Evolutionary conservation across 2,329 filamentous ascomycete species (phyloP), one percentile per base, ranked within the genome.

Genomic region (Fusarium torreyae): DNA sequence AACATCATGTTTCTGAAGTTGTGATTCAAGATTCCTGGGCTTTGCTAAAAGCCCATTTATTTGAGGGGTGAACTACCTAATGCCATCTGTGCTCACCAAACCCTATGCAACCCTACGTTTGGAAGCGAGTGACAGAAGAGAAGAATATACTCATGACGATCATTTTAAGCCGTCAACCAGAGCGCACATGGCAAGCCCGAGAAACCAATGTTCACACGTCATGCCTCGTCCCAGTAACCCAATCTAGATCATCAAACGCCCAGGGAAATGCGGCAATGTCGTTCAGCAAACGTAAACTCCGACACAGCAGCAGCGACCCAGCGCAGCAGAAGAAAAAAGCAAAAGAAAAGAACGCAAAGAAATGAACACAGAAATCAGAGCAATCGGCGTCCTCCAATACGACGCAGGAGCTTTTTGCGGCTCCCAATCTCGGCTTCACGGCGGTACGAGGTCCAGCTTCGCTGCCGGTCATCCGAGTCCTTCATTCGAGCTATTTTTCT

Each of bases 401-500:
- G 81, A 22, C 80, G 80, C 24, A 80, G 74, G 48, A 83, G 75
- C 70, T 79, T 82, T 68, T 79, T 79, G 34, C 81, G 78, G 34
- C 73, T 71, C 26, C 70, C 69, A 28, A 61, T 48, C 15, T 66
- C 54, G 8, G 79, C 63, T 26, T 81, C 80, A 10, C 78, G 77
- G 38, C 84, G 81, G 68, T 82, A 80, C 48, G 77, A 77, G 50
- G 77, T 80, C 84, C 81, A 86, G 76, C 78, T 83, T 63, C 80
- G 81, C 66, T 86, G 82, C n/a, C 85, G 84, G 54, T 84, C 82
- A 34, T 87, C 85, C 68, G 79, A 81, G 62, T 83, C 81, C 62
- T 78, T 83, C 80, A 86, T 85, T 64, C 87, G 85, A 24, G 80
- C 86, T 88, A 44, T 18, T 42, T 42, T 4, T 7, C n/a, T 14